A percentile compares a stretch with the other conserved stretches of the same genome.
Conservation (phyloP, 2,329 filamentous ascomycete species). For the Fusarium succisae region DNA sequence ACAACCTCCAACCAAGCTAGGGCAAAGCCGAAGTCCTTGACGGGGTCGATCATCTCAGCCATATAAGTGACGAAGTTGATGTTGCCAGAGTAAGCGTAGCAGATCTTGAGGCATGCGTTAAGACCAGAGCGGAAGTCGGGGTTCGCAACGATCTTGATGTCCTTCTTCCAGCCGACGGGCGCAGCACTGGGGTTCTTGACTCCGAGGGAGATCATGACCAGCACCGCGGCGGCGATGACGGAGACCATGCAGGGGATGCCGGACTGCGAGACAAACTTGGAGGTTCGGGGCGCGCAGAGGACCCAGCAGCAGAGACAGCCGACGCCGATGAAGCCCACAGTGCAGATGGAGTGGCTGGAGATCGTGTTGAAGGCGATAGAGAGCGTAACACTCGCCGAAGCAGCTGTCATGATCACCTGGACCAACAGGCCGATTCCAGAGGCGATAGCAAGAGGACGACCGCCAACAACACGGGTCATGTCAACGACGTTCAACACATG, state of each 20-base stretch:
- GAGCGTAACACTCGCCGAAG: slow-evolving; percentile 72
- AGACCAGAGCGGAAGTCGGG: slow-evolving; percentile 47
- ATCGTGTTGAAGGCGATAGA: slow-evolving; percentile 77
- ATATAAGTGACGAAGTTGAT: slow-evolving; percentile 50
- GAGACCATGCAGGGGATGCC: slow-evolving; percentile 48
- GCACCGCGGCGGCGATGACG: slow-evolving; percentile 48
- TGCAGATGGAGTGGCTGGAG: slow-evolving; percentile 68
- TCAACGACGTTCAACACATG: slow-evolving; percentile 77
- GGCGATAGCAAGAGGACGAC: slow-evolving; percentile 39
- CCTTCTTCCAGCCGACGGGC: slow-evolving; percentile 41
- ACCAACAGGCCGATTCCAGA: slow-evolving; percentile 70
- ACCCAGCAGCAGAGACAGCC: slow-evolving; percentile 69
- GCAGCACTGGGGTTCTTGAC: slow-evolving; percentile 44
- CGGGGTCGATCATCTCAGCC: slow-evolving; percentile 49
- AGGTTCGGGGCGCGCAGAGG: slow-evolving; percentile 74
- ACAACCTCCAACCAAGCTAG: slow-evolving; percentile 36
- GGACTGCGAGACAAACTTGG: slow-evolving; percentile 53
- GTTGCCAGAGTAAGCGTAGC: slow-evolving; percentile 51
- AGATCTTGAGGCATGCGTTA: slow-evolving; percentile 48
- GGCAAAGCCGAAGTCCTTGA: slow-evolving; percentile 45
- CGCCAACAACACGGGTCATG: slow-evolving; percentile 66
- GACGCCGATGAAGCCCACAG: slow-evolving; percentile 71
- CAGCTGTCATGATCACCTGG: slow-evolving; percentile 77
- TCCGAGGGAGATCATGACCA: slow-evolving; percentile 51
- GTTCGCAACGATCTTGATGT: slow-evolving; percentile 43